Evolutionary conservation across 1,284 basidiomycete genomes (phyloP).

Genomic region (Ceratorhiza oryzae-sativae): DNA sequence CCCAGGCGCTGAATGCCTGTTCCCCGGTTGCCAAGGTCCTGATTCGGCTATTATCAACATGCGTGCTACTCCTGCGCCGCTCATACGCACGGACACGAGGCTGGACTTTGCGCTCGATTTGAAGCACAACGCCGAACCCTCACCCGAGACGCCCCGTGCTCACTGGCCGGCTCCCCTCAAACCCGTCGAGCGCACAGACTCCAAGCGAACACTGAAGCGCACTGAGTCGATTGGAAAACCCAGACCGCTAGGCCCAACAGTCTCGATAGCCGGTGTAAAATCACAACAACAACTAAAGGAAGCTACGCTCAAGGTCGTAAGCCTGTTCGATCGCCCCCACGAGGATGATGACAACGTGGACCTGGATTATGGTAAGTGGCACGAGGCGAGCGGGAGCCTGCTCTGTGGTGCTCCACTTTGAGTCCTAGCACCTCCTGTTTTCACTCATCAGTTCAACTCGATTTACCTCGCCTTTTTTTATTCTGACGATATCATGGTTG

Average conservation of each 20-base stretch:
- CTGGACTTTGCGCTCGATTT: conserved; percentile 35
- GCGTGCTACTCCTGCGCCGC: conserved; percentile 15
- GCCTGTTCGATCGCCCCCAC: conserved; percentile 16
- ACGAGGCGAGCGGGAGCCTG: conserved; percentile 27
- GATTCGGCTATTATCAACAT: conserved; percentile 12
- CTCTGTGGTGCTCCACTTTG: conserved; percentile 17
- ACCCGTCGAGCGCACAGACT: not conserved
- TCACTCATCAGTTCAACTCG: not conserved
- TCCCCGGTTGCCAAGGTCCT: conserved; percentile 5
- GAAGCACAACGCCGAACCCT: conserved; percentile 16
- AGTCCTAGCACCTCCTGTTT: not conserved
- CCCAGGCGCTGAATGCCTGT: not conserved
- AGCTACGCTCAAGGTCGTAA: not conserved
- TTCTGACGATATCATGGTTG: conserved; percentile 15
- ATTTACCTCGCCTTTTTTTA: conserved; percentile 12
- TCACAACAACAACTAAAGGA: not conserved
- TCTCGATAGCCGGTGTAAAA: not conserved
- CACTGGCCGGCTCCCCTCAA: not conserved
- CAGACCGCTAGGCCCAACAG: conserved; percentile 7
- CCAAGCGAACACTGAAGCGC: conserved; percentile 19
- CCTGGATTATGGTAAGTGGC: conserved; percentile 34
- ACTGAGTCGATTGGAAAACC: conserved; percentile 30
- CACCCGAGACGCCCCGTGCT: conserved; percentile 15
- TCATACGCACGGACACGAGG: conserved; percentile 33
- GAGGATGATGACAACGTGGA: conserved; percentile 37